Percentiles rank a stretch among this genome's conserved stretches.
Evolutionary conservation across 495 filamentous ascomycete genomes (phyloP).

Genomic region (Daldinia caldariorum): DNA sequence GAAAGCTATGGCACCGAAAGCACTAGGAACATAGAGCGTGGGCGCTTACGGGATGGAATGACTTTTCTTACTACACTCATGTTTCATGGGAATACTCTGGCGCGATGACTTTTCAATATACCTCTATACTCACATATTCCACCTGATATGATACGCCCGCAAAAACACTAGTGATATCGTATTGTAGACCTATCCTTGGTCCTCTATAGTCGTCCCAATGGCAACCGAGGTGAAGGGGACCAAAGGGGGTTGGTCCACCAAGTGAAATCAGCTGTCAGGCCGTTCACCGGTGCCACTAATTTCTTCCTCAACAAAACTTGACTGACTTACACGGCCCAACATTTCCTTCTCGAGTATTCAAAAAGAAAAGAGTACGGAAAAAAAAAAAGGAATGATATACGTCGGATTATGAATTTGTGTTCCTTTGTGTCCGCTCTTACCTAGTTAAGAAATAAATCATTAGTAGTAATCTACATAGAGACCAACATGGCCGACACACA

Average conservation of each 20-base stretch:
- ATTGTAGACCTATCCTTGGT: neutral
- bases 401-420: neutral
- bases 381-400: neutral
- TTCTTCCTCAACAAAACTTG: constrained; percentile 33
- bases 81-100: constrained; percentile 28
- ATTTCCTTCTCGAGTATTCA: neutral
- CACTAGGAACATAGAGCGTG: constrained; percentile 28
- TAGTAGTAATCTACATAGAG: neutral
- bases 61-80: constrained; percentile 28
- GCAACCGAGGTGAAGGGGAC: neutral
- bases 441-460: neutral
- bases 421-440: neutral
- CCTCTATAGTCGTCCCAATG: constrained; percentile 8
- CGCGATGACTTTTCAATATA: constrained; percentile 33
- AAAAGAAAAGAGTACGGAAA: neutral
- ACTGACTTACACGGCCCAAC: constrained; percentile 10
- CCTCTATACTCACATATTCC: neutral
- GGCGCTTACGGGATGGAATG: constrained; percentile 40
- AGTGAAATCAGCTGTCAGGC: constrained; percentile 31
- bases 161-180: neutral
- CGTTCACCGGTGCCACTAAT: constrained; percentile 15
- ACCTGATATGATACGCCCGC: constrained; percentile 9
- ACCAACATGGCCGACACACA: constrained; percentile 32
- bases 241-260: constrained; percentile 10
- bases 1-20: constrained; percentile 39